These are phyloP conservation scores for Phytophthora fragariaefolia DNA, from an alignment of 352 stramenopile genomes.

Conservation along the genomic window DNA sequence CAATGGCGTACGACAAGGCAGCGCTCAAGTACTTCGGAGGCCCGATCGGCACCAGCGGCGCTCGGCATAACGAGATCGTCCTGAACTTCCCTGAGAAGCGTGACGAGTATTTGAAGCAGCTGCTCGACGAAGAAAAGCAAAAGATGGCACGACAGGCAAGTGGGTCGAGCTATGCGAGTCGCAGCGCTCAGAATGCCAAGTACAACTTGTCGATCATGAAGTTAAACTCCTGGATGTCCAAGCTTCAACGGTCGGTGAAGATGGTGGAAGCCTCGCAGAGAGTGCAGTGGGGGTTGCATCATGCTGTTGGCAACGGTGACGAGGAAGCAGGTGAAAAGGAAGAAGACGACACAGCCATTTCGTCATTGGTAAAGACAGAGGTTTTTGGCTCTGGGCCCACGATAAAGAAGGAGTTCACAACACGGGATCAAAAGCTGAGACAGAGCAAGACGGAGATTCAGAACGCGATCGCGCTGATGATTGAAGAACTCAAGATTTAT, in stretches of 20 bases:
- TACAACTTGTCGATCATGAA: conserved; percentile 83
- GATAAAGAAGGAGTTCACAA: conserved; percentile 83
- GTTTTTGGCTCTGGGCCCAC: conserved; percentile 64
- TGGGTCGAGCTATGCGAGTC: conserved; percentile 47
- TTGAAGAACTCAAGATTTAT: conserved; percentile 78
- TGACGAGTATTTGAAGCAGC: conserved; percentile 57
- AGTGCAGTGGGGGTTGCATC: conserved; percentile 62
- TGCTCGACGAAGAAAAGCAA: conserved; percentile 73
- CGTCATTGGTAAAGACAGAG: conserved; percentile 50
- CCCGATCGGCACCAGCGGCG: conserved; percentile 44
- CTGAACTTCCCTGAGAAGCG: conserved; percentile 83
- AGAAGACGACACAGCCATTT: conserved; percentile 12
- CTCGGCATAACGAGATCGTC: conserved; percentile 54
- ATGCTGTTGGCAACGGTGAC: conserved; percentile 20
- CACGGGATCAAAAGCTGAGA: conserved; percentile 74
- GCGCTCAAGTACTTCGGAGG: conserved; percentile 79
- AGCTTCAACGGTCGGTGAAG: conserved; percentile 76
- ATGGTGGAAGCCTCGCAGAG: conserved; percentile 79
- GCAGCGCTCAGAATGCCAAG: conserved; percentile 72
- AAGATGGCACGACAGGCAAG: conserved; percentile 40
- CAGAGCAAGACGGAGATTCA: conserved; percentile 61
- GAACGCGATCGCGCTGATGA: conserved; percentile 63
- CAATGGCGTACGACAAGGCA: conserved; percentile 84
- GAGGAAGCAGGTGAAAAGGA: conserved; percentile 40
- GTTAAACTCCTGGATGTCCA: conserved; percentile 75